Evolutionary conservation across 2,329 filamentous ascomycete species (phyloP).

Genomic region (Pseudogymnoascus pannorum): DNA sequence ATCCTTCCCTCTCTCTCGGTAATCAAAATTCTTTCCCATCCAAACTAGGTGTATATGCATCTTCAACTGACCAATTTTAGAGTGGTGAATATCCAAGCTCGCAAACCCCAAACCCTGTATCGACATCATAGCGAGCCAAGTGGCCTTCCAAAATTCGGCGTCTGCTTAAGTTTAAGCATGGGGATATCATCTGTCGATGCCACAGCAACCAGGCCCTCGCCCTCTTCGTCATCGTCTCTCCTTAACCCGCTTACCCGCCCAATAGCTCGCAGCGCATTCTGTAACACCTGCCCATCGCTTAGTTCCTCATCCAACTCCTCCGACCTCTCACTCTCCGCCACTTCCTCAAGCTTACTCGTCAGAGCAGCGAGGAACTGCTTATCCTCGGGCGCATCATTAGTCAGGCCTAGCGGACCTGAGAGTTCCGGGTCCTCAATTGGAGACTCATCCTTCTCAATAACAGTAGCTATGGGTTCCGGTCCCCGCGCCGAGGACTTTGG

Average conservation of each 20-base stretch:
- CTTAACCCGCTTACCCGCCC: conserved; percentile 5
- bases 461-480: conserved; percentile 6
- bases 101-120: neutral
- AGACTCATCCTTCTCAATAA: conserved; percentile 4
- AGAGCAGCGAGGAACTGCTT: conserved; percentile 46
- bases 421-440: conserved; percentile 36
- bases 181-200: conserved; percentile 22
- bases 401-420: conserved; percentile 46
- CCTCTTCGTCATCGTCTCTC: conserved; percentile 14
- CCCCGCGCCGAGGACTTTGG: conserved; percentile 16
- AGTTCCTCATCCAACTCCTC: conserved; percentile 11
- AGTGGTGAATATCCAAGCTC: neutral
- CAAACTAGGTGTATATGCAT: conserved; percentile 1
- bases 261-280: conserved; percentile 16
- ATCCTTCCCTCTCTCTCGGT: neutral
- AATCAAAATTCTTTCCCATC: neutral
- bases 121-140: conserved; percentile 16
- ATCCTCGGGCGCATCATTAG: conserved; percentile 49
- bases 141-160: conserved; percentile 25
- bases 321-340: conserved; percentile 1
- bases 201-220: conserved; percentile 14
- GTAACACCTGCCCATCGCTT: conserved; percentile 22
- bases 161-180: conserved; percentile 21
- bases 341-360: conserved; percentile 41
- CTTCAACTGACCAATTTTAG: neutral